phyloP scores from a whole-genome alignment of 352 stramenopile genomes.

The Globisporangium echinulatum region DNA sequence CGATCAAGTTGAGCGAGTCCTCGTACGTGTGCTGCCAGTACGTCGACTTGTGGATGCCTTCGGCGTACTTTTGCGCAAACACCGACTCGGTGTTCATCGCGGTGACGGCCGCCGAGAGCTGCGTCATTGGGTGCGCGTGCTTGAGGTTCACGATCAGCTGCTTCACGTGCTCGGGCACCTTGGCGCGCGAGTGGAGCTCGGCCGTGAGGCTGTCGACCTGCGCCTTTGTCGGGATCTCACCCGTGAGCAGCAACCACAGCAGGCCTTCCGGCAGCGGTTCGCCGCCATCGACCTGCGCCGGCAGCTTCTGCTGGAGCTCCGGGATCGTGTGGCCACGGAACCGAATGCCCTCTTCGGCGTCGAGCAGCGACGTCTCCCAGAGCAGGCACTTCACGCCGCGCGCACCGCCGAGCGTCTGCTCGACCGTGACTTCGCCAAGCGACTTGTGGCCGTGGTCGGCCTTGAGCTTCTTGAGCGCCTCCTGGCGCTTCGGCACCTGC shows the following conservation, averaged over 20 bases:
- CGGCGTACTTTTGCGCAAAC: constrained; percentile 96
- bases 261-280: constrained; percentile 97
- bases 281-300: constrained; percentile 86
- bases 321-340: constrained; percentile 99
- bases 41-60: constrained; percentile 96
- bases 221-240: constrained; percentile 95
- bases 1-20: constrained; percentile 98
- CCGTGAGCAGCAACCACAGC: constrained; percentile 97
- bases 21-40: constrained; percentile 98
- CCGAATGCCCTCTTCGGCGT: constrained; percentile 96
- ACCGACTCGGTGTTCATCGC: constrained; percentile 93
- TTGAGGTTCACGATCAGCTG: constrained; percentile 95
- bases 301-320: constrained; percentile 95
- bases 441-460: constrained; percentile 90
- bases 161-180: constrained; percentile 94
- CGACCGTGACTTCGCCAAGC: constrained; percentile 92
- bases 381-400: constrained; percentile 98
- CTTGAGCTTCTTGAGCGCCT: constrained; percentile 93
- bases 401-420: constrained; percentile 96
- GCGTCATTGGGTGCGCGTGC: constrained; percentile 98
- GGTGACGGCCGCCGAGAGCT: constrained; percentile 94
- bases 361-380: constrained; percentile 97
- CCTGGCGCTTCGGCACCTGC: constrained; percentile 89
- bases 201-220: constrained; percentile 94
- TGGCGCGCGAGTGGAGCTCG: constrained; percentile 93